Base-by-base conservation (phyloP, 2,329 filamentous ascomycete species). In the Lasiodiplodia sp. region DNA sequence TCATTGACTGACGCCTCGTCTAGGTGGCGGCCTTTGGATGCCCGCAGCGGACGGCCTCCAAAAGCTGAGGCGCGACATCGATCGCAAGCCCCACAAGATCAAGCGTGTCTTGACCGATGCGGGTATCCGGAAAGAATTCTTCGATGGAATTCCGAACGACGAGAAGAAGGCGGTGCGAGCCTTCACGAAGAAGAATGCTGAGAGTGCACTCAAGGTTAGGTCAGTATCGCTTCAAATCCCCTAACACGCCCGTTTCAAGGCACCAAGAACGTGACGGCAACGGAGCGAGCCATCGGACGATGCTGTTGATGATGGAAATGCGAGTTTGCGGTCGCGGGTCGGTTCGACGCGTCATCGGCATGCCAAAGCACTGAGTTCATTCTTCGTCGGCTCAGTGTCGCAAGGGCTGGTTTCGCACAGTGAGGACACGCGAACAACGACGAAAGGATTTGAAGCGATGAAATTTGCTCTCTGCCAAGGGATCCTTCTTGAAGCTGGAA, bases 191-290 rank as follows among this genome's bases (percentile, higher is more conserved):
- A 83, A 86, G 72, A 97, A 97, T 74, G 82, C 87, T 71, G 88
- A 89, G 69, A 91, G 88, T 70, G 93, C 93, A 16, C 83, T 97
- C 63, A 97, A 96, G 84, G 95, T 88, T 95, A 94, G 88, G 93
- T 93, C 79, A 78, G 86, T 82, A 12, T 25, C 37, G 38, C 23
- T 18, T 14, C 44, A 23, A 23, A 37, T 57, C 49, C 70, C 63
- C 44, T 52, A 21, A 25, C 49, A 21, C 40, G 38, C n/a, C 38
- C n/a, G 16, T 58, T 53, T 38, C 16, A 34, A 38, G 53, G 60
- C 44, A 64, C n/a, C n/a, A 31, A 31, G 18, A 47, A n/a, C 31
- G 18, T 18, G 4, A 31, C 16, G 31, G 31, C n/a, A 64, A 23
- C 47, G 16, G 8, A 12, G 31, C 31, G n/a, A 31, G 7, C 10